Evolutionary conservation across 2,329 filamentous ascomycete genomes (phyloP).

Genomic region (Colletotrichum viniferum): DNA sequence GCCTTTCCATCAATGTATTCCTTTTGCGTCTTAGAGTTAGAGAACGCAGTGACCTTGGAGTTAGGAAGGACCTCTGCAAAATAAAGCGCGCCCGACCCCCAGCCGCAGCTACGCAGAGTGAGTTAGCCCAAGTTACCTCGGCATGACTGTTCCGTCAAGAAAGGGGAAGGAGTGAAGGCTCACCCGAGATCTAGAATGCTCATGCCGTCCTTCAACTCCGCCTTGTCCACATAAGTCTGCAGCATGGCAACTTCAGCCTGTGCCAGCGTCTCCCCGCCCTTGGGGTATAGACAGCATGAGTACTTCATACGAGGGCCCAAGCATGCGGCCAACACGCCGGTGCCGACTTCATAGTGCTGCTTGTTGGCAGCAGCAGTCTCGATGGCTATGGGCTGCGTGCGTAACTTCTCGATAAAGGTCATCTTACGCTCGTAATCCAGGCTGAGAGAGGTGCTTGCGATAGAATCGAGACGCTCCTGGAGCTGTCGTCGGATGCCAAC

Average conservation of each 20-base stretch:
- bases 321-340: conserved; percentile 63
- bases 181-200: conserved; percentile 66
- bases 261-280: conserved; percentile 64
- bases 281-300: conserved; percentile 68
- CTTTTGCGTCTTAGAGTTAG: conserved; percentile 73
- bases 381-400: conserved; percentile 68
- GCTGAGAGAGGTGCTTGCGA: conserved; percentile 56
- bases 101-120: conserved; percentile 60
- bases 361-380: conserved; percentile 68
- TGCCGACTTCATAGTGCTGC: conserved; percentile 77
- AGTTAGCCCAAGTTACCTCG: background rate
- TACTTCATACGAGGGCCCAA: conserved; percentile 77
- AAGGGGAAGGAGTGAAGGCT: conserved; percentile 23
- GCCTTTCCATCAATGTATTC: conserved; percentile 67
- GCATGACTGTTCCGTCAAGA: background rate
- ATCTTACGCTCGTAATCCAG: conserved; percentile 64
- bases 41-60: conserved; percentile 68
- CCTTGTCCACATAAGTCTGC: conserved; percentile 64
- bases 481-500: conserved; percentile 71
- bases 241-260: conserved; percentile 73
- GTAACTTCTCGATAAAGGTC: conserved; percentile 64
- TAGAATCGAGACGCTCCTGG: conserved; percentile 60
- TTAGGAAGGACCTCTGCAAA: conserved; percentile 69
- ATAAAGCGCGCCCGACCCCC: conserved; percentile 70
- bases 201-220: conserved; percentile 64